Conservation (phyloP, 345 rosid genomes). For the Arabidopsis arenosa region DNA sequence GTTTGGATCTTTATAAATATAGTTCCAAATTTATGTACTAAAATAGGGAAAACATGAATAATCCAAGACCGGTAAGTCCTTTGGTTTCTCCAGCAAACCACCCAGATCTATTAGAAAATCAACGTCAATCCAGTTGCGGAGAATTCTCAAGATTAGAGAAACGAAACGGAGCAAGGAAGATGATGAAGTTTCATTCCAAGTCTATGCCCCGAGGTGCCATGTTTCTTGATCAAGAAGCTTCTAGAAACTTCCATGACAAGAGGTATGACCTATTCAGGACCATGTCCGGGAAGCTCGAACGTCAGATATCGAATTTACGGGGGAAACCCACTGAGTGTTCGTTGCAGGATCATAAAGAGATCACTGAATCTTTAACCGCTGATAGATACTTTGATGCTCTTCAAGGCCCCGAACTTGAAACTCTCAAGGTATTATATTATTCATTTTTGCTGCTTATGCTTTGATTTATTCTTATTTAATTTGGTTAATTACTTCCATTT, state of each 20-base stretch:
- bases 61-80: constrained; percentile 23
- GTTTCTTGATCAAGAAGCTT: constrained; percentile 30
- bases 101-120: constrained; percentile 27
- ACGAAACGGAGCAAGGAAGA: constrained; percentile 31
- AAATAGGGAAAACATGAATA: constrained; percentile 28
- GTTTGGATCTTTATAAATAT: constrained; percentile 11
- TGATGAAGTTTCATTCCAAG: constrained; percentile 60
- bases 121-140: constrained; percentile 19
- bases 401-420: constrained; percentile 88
- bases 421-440: constrained; percentile 61
- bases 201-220: constrained; percentile 61
- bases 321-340: constrained; percentile 51
- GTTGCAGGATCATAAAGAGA: constrained; percentile 44
- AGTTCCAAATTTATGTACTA: background rate
- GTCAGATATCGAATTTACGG: constrained; percentile 67
- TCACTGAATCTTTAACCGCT: constrained; percentile 59
- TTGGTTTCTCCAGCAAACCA: constrained; percentile 22
- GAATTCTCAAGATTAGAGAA: constrained; percentile 37
- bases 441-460: background rate
- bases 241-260: constrained; percentile 54
- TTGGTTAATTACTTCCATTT: background rate
- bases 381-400: constrained; percentile 85
- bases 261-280: constrained; percentile 87
- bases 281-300: constrained; percentile 85
- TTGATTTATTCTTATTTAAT: background rate